A percentile compares a stretch with the other conserved stretches of the same genome.
phyloP scores from a whole-genome alignment of 176 grass and related monocot species.

The Paspalum vaginatum region DNA sequence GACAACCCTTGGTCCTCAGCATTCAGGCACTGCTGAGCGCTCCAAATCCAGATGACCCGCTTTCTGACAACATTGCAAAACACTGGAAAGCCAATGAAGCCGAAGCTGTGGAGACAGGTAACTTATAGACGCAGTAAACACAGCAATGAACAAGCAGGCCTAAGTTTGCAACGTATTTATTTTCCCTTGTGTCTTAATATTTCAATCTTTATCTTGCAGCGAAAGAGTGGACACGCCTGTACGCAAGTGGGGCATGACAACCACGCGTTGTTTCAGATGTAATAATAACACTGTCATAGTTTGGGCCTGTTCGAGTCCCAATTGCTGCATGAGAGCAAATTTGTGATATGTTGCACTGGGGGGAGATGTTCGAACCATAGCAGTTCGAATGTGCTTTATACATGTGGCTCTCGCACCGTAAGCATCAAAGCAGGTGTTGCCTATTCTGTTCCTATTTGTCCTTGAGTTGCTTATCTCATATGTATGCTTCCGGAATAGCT shows the following conservation, averaged over 20 bases:
- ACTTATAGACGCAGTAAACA: background rate
- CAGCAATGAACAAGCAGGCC: background rate
- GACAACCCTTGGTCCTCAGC: constrained; percentile 47
- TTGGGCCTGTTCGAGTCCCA: constrained; percentile 26
- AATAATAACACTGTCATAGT: constrained; percentile 34
- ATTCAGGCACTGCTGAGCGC: constrained; percentile 94
- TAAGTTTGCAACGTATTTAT: background rate
- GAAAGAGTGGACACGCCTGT: constrained; percentile 87
- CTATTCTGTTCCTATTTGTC: constrained; percentile 7
- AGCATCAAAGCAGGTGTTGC: constrained; percentile 14
- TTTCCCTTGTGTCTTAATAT: background rate
- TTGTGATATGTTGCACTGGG: constrained; percentile 16
- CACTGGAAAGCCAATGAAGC: constrained; percentile 96
- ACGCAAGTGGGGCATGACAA: constrained; percentile 71
- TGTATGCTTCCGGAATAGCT: too few relatives aligned
- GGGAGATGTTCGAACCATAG: constrained; percentile 16
- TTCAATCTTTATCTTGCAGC: constrained; percentile 47
- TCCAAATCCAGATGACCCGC: constrained; percentile 92
- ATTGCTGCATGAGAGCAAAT: constrained; percentile 39
- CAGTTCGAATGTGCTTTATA: constrained; percentile 34
- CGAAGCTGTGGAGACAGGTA: constrained; percentile 95
- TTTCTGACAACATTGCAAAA: constrained; percentile 92
- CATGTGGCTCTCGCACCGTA: background rate
- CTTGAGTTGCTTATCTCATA: background rate
- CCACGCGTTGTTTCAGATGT: constrained; percentile 24